Evolutionary conservation across 805 yeast genomes (phyloP).

Genomic region (Candida loeiensis): DNA sequence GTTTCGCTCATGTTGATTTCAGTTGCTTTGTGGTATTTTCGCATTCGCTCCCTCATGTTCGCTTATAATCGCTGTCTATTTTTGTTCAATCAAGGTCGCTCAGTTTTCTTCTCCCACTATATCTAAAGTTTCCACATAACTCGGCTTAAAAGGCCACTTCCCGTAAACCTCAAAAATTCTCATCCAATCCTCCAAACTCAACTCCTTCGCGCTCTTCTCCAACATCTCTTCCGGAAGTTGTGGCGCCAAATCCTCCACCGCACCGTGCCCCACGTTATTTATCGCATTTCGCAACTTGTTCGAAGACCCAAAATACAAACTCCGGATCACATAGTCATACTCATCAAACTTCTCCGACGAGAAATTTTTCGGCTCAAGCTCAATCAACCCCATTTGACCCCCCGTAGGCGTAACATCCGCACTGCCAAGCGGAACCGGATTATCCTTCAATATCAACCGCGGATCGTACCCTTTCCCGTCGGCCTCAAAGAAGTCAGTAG

Average conservation of each 20-base stretch:
- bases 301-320: conserved; percentile 19
- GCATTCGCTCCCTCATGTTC: too few species aligned
- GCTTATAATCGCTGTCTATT: too few species aligned
- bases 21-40: too few species aligned
- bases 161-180: conserved; percentile 50
- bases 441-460: conserved; percentile 31
- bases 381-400: conserved; percentile 52
- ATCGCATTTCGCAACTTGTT: conserved; percentile 50
- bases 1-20: too few species aligned
- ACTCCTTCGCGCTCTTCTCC: conserved; percentile 42
- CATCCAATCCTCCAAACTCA: conserved; percentile 55
- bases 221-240: conserved; percentile 30
- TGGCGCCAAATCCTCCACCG: conserved; percentile 47
- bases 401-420: conserved; percentile 26
- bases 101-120: conserved; percentile 13
- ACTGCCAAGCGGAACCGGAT: conserved; percentile 31
- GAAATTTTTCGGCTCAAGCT: conserved; percentile 44
- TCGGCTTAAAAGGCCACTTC: conserved; percentile 87
- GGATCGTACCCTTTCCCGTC: conserved; percentile 37
- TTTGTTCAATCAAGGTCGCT: too few species aligned
- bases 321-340: conserved; percentile 59
- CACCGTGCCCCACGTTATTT: conserved; percentile 76
- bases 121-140: conserved; percentile 18
- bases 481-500: conserved; percentile 16
- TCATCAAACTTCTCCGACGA: conserved; percentile 46